Evolutionary conservation across 164 flowering plant species (phyloP).

Genomic region (Liriodendron chinense): DNA sequence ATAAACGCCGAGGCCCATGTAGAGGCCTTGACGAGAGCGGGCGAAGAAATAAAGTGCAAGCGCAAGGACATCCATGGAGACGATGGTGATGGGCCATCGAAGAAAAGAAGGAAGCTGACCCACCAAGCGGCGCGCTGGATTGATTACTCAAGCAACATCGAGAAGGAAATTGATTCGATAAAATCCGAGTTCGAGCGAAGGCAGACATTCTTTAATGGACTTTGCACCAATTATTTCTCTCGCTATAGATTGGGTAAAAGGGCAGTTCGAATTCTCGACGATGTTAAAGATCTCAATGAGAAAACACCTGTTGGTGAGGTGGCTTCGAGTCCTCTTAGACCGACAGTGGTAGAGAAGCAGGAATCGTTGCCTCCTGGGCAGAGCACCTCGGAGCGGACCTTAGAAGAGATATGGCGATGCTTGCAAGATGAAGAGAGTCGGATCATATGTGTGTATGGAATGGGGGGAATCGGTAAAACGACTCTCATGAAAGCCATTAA

Average conservation of each 20-base stretch:
- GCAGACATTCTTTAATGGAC: neutral
- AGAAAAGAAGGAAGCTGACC: neutral
- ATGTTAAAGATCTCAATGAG: neutral
- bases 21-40: neutral
- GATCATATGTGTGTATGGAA: neutral
- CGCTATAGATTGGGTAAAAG: constrained; percentile 20
- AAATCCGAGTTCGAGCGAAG: neutral
- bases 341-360: constrained; percentile 10
- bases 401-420: constrained; percentile 2
- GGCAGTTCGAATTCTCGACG: neutral
- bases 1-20: neutral
- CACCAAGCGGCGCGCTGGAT: constrained; percentile 10
- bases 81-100: neutral
- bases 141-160: neutral
- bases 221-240: constrained; percentile 15
- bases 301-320: constrained; percentile 10
- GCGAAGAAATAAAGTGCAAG: neutral
- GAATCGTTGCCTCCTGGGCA: neutral
- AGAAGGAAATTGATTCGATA: neutral
- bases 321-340: constrained; percentile 1
- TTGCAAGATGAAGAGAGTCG: neutral
- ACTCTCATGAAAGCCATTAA: constrained; percentile 6
- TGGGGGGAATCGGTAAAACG: constrained; percentile 4
- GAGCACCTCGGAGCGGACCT: neutral
- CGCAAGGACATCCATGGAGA: neutral